These are phyloP conservation scores for Puccinellia tenuiflora DNA, from an alignment of 176 grass and related monocot species.

Conservation along the genomic window DNA sequence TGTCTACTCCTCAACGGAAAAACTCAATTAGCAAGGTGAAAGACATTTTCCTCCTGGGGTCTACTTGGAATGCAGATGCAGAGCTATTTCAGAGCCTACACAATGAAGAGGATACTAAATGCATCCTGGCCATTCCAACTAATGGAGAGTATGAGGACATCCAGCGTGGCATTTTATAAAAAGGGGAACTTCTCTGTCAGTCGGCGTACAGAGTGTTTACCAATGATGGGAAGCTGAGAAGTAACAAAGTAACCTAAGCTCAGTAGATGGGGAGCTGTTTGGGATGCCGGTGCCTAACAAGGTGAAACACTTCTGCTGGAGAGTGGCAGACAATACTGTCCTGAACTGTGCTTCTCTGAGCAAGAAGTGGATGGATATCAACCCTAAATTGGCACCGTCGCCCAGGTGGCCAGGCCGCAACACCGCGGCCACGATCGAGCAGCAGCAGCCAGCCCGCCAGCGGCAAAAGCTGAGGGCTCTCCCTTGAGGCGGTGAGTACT, in stretches of 20 bases:
- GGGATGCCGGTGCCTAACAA: neutral
- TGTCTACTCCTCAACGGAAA: neutral
- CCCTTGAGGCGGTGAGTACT: too few relatives aligned
- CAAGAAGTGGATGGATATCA: neutral
- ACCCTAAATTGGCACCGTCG: too few relatives aligned
- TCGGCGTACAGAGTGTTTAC: neutral
- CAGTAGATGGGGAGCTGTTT: neutral
- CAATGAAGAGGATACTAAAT: neutral
- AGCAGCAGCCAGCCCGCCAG: too few relatives aligned
- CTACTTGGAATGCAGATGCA: too few relatives aligned
- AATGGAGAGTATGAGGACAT: neutral
- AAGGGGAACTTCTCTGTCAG: neutral
- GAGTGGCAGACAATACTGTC: neutral
- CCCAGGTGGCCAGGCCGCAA: too few relatives aligned
- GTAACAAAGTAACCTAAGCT: neutral
- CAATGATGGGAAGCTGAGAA: neutral
- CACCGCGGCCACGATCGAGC: too few relatives aligned
- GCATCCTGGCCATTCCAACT: neutral
- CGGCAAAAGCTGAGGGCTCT: too few relatives aligned
- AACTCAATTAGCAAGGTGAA: neutral
- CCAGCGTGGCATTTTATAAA: neutral
- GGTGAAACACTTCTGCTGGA: neutral
- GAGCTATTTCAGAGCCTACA: too few relatives aligned
- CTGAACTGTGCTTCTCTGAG: neutral
- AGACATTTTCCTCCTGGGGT: neutral